Percentiles rank a stretch among this genome's conserved stretches.
phyloP scores from a whole-genome alignment of 768 basidiomycete genomes.

The Macrolepiota fuliginosa region DNA sequence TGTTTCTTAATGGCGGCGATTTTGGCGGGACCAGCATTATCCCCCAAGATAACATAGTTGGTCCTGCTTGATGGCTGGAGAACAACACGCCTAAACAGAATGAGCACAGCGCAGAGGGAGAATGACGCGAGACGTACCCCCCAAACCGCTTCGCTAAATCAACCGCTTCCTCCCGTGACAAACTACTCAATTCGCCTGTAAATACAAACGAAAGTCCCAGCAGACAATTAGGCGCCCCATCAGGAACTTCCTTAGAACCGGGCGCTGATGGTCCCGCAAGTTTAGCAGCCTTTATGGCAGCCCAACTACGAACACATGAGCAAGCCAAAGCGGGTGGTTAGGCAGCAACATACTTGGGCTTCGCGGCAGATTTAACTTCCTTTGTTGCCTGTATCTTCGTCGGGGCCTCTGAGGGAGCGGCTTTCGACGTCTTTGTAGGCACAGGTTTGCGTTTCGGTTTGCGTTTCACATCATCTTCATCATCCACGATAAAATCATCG shows the following conservation, averaged over 20 bases:
- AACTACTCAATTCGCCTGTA: slow-evolving; percentile 86
- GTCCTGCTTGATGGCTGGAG: slow-evolving; percentile 88
- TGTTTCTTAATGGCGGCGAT: slow-evolving; percentile 85
- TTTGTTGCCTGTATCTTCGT: slow-evolving; percentile 21
- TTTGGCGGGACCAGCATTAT: slow-evolving; percentile 86
- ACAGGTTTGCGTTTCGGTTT: slow-evolving; percentile 3
- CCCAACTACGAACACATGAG: slow-evolving; percentile 31
- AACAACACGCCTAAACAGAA: slow-evolving; percentile 68
- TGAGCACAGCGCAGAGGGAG: background rate
- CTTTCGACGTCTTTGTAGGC: slow-evolving; percentile 9
- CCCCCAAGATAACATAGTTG: slow-evolving; percentile 84
- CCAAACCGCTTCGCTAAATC: slow-evolving; percentile 93
- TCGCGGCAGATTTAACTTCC: slow-evolving; percentile 20
- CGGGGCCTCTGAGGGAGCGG: slow-evolving; percentile 6
- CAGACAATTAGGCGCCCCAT: slow-evolving; percentile 71
- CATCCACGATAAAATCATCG: slow-evolving; percentile 17
- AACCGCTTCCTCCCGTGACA: slow-evolving; percentile 83
- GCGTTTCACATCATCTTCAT: slow-evolving; percentile 25
- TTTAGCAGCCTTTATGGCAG: slow-evolving; percentile 55
- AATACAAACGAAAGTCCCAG: slow-evolving; percentile 91
- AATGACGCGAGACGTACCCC: slow-evolving; percentile 54
- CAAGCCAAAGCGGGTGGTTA: background rate
- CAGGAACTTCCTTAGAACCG: slow-evolving; percentile 72
- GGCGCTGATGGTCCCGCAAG: slow-evolving; percentile 58
- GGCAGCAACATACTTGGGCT: slow-evolving; percentile 12